phyloP scores from a whole-genome alignment of 2,329 filamentous ascomycete genomes.

The Aspergillus sp. region DNA sequence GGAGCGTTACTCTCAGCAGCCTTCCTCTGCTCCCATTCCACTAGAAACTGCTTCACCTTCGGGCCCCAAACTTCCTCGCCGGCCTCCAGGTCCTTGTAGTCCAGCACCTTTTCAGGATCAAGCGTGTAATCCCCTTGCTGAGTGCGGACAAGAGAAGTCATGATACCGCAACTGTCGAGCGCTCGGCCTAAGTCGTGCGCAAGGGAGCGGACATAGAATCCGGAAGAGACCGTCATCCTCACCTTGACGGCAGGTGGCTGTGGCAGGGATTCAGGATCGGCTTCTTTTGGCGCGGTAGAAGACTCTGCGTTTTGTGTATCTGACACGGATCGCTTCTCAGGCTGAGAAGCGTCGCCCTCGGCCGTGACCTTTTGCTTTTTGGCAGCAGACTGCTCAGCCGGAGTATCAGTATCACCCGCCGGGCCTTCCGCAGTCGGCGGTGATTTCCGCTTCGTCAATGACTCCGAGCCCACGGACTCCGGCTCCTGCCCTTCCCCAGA shows the following conservation, averaged over 20 bases:
- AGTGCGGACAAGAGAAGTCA: slow-evolving; percentile 73
- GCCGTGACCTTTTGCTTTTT: slow-evolving; percentile 25
- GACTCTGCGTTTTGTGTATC: slow-evolving; percentile 3
- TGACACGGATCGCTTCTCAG: slow-evolving; percentile 6
- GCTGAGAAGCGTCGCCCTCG: slow-evolving; percentile 15
- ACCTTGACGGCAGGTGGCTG: slow-evolving; percentile 65
- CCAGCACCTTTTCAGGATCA: slow-evolving; percentile 60
- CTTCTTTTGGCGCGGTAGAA: slow-evolving; percentile 1
- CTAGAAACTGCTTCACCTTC: slow-evolving; percentile 53
- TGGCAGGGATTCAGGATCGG: slow-evolving; percentile 7
- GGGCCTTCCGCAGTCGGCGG: slow-evolving; percentile 19
- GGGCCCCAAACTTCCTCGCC: slow-evolving; percentile 78
- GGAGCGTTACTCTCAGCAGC: slow-evolving; percentile 9
- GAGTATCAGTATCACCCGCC: slow-evolving; percentile 7
- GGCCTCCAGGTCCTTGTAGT: slow-evolving; percentile 65
- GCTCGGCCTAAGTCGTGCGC: slow-evolving; percentile 84
- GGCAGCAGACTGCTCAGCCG: slow-evolving; percentile 2
- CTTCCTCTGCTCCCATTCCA: slow-evolving; percentile 41
- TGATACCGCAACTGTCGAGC: slow-evolving; percentile 70
- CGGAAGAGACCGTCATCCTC: slow-evolving; percentile 85
- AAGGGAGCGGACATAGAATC: slow-evolving; percentile 92
- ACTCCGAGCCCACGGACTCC: slow-evolving; percentile 9
- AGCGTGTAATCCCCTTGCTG: slow-evolving; percentile 74
- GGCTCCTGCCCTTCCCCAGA: slow-evolving; percentile 21
- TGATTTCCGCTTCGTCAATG: slow-evolving; percentile 25